phyloP scores from a whole-genome alignment of 306 rosid species.

The Inga oerstediana region DNA sequence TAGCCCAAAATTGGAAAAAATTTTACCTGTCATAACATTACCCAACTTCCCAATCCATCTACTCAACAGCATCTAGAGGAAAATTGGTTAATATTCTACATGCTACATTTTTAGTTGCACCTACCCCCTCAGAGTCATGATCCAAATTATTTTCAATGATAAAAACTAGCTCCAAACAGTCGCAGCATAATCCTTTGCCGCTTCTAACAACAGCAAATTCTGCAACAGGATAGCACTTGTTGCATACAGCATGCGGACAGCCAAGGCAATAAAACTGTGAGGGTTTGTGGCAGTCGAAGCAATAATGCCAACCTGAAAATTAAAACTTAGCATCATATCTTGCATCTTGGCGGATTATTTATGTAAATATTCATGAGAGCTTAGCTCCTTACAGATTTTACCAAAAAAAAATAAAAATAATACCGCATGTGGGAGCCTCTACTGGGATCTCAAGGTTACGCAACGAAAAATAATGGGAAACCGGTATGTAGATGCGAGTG shows the following conservation, averaged over 20 bases:
- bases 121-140: conserved; percentile 61
- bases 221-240: conserved; percentile 38
- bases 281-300: conserved; percentile 46
- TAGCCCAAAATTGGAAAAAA: not conserved
- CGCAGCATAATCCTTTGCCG: conserved; percentile 56
- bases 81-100: conserved; percentile 10
- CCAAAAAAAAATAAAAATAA: not conserved
- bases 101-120: conserved; percentile 30
- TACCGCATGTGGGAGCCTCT: not conserved
- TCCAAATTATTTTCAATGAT: conserved; percentile 54
- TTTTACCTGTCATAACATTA: not conserved
- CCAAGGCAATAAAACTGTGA: conserved; percentile 57
- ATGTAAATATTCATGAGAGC: not conserved
- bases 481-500: no score
- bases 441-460: not conserved
- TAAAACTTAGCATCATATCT: not conserved
- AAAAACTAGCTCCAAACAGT: conserved; percentile 55
- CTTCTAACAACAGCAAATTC: conserved; percentile 41
- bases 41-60: not conserved
- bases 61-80: not conserved
- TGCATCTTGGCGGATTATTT: not conserved
- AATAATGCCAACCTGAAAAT: conserved; percentile 64
- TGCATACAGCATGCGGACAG: conserved; percentile 64
- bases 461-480: no score
- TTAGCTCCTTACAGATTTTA: not conserved